Evolutionary conservation across 2,329 filamentous ascomycete species (phyloP).

Genomic region (Claviceps sp.): DNA sequence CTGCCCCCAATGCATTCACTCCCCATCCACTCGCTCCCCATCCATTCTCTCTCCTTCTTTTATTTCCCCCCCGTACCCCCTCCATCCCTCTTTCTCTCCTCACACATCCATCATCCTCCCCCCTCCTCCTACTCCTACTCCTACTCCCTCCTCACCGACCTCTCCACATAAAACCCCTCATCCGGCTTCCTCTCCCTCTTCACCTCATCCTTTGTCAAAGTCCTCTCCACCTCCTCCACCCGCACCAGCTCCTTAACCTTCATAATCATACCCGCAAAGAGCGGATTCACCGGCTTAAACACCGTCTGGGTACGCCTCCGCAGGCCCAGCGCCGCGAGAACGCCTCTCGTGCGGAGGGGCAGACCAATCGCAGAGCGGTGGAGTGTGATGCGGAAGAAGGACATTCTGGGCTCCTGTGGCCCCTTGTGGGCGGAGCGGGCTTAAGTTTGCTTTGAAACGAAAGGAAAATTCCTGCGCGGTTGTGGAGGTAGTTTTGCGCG

Average conservation of each 20-base stretch:
- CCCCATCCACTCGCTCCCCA: background rate
- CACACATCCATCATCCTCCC: background rate
- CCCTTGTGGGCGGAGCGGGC: too few species aligned
- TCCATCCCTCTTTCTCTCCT: background rate
- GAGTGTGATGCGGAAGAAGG: slow-evolving; percentile 83
- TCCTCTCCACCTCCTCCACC: slow-evolving; percentile 61
- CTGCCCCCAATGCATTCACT: background rate
- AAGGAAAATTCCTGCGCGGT: too few species aligned
- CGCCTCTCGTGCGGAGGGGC: slow-evolving; percentile 63
- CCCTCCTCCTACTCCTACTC: background rate
- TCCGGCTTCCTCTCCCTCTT: slow-evolving; percentile 61
- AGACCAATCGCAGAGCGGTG: slow-evolving; percentile 83
- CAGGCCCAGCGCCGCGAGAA: slow-evolving; percentile 74
- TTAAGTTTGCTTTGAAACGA: too few species aligned
- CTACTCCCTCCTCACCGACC: slow-evolving; percentile 13
- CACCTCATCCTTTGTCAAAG: slow-evolving; percentile 52
- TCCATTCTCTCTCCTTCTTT: background rate
- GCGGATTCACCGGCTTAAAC: slow-evolving; percentile 71
- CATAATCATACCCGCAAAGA: slow-evolving; percentile 82
- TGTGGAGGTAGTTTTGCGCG: too few species aligned
- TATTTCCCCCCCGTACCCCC: background rate
- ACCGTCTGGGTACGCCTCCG: slow-evolving; percentile 76
- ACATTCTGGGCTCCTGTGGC: slow-evolving; percentile 32
- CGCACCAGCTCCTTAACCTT: slow-evolving; percentile 85
- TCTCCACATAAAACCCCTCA: slow-evolving; percentile 70